Base-by-base conservation (phyloP, 2,329 filamentous ascomycete genomes). In the Dactylellina sp. region DNA sequence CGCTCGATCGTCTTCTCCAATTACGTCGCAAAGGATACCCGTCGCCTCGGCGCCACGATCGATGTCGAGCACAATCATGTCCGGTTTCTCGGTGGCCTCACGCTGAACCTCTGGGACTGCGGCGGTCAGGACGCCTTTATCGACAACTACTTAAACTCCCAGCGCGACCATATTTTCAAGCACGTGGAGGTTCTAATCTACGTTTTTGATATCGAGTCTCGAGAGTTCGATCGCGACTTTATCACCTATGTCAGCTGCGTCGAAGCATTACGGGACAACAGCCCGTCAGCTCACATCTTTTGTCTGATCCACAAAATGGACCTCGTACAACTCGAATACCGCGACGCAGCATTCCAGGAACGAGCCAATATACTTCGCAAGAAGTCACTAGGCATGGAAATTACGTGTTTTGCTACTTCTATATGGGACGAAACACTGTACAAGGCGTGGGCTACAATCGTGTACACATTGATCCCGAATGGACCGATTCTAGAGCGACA, bases 361-460 rank as follows among this genome's bases (percentile, higher is more conserved):
- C 89, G 92, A 75, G 80, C 59, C 76, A 76, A 53, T 75, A 76
- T 75, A n/a, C 70, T 78, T 14, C 68, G 62, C 74, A 80, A 64
- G 86, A 87, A 65, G 82, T 85, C 16, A 88, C 53, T 75, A 7
- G 77, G 77, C 1, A 77, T 96, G 80, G 87, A 89, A 76, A 86
- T 97, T 74, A 91, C 92, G 70, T 93, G 93, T 71, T 98, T 97
- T 81, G 91, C 93, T 7, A 98, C 94, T 32, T 96, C 91, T 62
- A 99, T 99, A 80, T 99, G 95, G 95, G 95, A 99, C 80, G 95
- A 99, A 83, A 96, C 91, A 63, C 85, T 99, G 39, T 99, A 98
- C 85, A 96, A 96, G 82, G 95, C 95, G 0, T 99, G 95, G 95
- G 95, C 95, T 0, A 92, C 91, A 80, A 97, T 99, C 78, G 97